phyloP scores from a whole-genome alignment of 495 filamentous ascomycete species.

The Penicillium paradoxum region DNA sequence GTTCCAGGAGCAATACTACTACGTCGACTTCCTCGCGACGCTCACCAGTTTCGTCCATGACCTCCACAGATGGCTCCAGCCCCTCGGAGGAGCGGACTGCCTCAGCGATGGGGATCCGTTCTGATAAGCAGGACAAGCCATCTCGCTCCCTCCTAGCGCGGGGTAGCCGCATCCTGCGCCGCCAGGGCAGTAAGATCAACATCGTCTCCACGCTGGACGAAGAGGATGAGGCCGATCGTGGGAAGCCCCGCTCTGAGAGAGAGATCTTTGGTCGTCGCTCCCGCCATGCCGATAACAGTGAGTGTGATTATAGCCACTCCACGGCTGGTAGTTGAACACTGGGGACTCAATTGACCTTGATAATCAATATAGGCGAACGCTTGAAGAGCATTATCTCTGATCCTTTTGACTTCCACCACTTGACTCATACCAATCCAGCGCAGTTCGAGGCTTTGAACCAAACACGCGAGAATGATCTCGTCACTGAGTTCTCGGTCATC shows the following conservation, averaged over 20 bases:
- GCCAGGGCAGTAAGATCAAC: constrained; percentile 49
- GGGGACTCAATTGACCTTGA: constrained; percentile 3
- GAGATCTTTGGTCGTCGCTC: constrained; percentile 32
- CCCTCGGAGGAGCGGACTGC: constrained; percentile 30
- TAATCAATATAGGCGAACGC: constrained; percentile 27
- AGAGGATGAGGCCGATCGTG: constrained; percentile 39
- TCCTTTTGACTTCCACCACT: constrained; percentile 85
- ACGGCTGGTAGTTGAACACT: background rate
- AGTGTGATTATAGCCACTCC: constrained; percentile 12
- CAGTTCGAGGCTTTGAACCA: constrained; percentile 57
- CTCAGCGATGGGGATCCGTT: constrained; percentile 26
- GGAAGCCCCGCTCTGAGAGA: constrained; percentile 33
- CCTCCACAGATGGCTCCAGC: constrained; percentile 28
- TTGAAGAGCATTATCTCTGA: constrained; percentile 61
- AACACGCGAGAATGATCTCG: constrained; percentile 55
- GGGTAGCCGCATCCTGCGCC: constrained; percentile 48
- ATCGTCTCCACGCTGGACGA: constrained; percentile 45
- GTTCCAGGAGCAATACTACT: constrained; percentile 44
- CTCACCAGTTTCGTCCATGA: constrained; percentile 39
- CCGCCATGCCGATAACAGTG: constrained; percentile 32
- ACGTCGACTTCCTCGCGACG: constrained; percentile 36
- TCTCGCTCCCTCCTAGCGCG: constrained; percentile 43
- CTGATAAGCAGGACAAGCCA: constrained; percentile 37
- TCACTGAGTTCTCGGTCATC: constrained; percentile 62
- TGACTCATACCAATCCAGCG: constrained; percentile 68